phyloP scores from a whole-genome alignment of 2,329 filamentous ascomycete species.

The Ophiosphaerella korrae region DNA sequence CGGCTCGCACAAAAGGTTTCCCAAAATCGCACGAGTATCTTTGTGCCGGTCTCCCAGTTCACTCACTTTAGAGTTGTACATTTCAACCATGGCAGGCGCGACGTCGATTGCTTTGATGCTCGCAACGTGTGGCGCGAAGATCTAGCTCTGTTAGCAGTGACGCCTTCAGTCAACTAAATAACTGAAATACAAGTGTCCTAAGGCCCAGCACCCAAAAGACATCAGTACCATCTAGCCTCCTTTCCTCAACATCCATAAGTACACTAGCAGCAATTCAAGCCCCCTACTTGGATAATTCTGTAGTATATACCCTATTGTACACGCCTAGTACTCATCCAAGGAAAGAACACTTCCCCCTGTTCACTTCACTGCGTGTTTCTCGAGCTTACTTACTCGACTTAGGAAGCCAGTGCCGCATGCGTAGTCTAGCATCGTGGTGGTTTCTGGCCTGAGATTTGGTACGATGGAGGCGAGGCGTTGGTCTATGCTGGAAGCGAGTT shows the following conservation, averaged over 20 bases:
- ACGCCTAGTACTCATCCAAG: neutral
- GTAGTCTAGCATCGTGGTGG: constrained; percentile 11
- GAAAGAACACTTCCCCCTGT: no score
- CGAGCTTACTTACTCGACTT: neutral
- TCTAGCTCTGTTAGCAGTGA: neutral
- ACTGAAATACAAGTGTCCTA: neutral
- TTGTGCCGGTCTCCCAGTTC: neutral
- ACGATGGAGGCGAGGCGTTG: constrained; percentile 1
- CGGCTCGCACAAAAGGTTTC: neutral
- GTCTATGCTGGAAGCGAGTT: neutral
- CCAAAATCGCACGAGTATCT: neutral
- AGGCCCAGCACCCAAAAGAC: no score
- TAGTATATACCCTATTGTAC: no score
- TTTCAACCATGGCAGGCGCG: constrained; percentile 7
- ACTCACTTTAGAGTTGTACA: constrained; percentile 1
- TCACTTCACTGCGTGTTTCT: no score
- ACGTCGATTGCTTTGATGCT: constrained; percentile 10
- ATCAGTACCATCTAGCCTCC: no score
- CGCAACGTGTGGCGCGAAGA: constrained; percentile 9
- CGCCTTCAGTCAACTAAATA: neutral
- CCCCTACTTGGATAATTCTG: no score
- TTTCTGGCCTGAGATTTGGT: neutral
- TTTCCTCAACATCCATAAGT: no score
- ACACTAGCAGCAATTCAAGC: no score
- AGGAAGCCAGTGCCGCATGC: constrained; percentile 10